Evolutionary conservation across 768 basidiomycete genomes (phyloP), one percentile per base, ranked within the genome.

Genomic region (Macrolepiota dolichaula): DNA sequence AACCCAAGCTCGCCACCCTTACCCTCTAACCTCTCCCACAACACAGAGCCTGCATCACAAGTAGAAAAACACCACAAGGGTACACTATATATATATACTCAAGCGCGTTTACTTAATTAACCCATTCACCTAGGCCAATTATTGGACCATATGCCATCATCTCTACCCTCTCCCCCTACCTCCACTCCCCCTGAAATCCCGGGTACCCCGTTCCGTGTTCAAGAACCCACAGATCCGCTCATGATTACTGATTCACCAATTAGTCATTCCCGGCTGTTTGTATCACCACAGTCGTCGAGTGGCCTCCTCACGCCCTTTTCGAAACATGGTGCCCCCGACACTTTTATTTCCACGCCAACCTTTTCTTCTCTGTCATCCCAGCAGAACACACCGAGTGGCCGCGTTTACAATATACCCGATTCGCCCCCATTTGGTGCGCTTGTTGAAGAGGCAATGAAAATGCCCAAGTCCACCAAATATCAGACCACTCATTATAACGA

Each of bases 281-380:
- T 4, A 44, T 19, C 57, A 22, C 25, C 38, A 25, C 19, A 17
- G 27, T n/a, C 19, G 10, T 11, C 11, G 2, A 52, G 53, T 40
- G 25, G 3, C 19, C 58, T 35, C 25, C 19, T 54, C 32, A 63
- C 62, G 36, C 62, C 57, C 17, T 24, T 49, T 10, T 55, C 62
- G 15, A 47, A 42, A 54, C 35, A 37, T 4, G 22, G 49, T 17
- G 12, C 29, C 47, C 37, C 24, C 25, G 51, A 29, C 1, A 19
- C 24, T 19, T 37, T 44, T 11, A 22, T 25, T 13, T 36, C 53
- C 25, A 55, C 67, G 1, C 70, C 68, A 29, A 66, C 65, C 9
- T 75, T 74, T 61, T 61, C 65, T 12, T 69, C 70, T 5, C 66
- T 75, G 40, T 71, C 68, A n/a, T 71, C 69, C 1, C 69, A 68